These are phyloP conservation scores for Byssochlamys sp. DNA, from an alignment of 2,329 filamentous ascomycete genomes.

Conservation along the genomic window DNA sequence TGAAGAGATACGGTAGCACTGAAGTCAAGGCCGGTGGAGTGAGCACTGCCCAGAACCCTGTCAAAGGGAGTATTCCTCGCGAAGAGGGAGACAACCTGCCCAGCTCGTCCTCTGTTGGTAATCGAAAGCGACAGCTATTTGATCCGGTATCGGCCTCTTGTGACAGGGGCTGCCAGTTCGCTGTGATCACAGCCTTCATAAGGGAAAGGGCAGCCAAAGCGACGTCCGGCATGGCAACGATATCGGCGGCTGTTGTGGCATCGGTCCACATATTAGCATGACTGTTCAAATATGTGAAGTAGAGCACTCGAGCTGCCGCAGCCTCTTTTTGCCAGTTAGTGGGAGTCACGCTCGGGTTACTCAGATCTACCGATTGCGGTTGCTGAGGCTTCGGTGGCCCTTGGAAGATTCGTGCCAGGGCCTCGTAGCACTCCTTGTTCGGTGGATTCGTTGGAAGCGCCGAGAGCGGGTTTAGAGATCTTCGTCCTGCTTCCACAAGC, in stretches of 20 bases:
- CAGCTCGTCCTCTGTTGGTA: conserved; percentile 33
- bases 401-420: conserved; percentile 47
- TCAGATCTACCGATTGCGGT: conserved; percentile 22
- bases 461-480: conserved; percentile 36
- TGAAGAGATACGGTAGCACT: conserved; percentile 48
- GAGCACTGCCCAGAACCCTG: conserved; percentile 44
- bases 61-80: conserved; percentile 27
- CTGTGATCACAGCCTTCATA: conserved; percentile 44
- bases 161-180: conserved; percentile 43
- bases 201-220: conserved; percentile 47
- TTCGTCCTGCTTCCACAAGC: conserved; percentile 38
- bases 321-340: conserved; percentile 39
- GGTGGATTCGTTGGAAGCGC: conserved; percentile 44
- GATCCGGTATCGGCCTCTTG: conserved; percentile 16
- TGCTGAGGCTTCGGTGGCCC: conserved; percentile 33
- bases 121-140: conserved; percentile 18
- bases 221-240: conserved; percentile 47
- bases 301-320: conserved; percentile 46
- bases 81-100: conserved; percentile 27
- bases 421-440: conserved; percentile 45
- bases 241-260: conserved; percentile 45
- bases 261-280: conserved; percentile 45
- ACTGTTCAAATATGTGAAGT: conserved; percentile 44
- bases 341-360: conserved; percentile 22
- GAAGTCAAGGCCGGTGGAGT: conserved; percentile 42